Evolutionary conservation across 306 rosid genomes (phyloP).

Genomic region (Cicer bijugum): DNA sequence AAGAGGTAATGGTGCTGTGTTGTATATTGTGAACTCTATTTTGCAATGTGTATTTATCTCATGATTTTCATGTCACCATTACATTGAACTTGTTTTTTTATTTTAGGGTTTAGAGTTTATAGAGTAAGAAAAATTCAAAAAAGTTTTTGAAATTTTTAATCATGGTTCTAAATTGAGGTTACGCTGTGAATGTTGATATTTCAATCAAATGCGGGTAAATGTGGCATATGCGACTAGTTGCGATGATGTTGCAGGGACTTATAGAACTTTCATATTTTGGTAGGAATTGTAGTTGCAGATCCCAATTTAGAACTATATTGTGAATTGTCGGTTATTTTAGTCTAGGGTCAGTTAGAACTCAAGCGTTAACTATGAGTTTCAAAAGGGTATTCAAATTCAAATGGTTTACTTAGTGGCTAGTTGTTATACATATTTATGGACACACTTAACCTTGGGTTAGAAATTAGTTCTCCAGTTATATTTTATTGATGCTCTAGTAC

Average conservation of each 20-base stretch:
- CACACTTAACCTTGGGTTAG: too few species aligned
- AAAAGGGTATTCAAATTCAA: background rate
- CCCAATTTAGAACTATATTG: background rate
- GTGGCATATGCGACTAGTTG: background rate
- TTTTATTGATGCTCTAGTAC: too few species aligned
- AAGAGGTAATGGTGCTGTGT: constrained; percentile 26
- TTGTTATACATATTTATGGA: background rate
- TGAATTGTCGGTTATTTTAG: background rate
- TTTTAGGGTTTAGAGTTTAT: background rate
- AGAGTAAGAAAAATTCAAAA: background rate
- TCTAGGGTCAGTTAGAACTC: background rate
- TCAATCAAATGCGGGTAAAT: background rate
- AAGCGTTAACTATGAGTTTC: background rate
- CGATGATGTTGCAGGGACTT: background rate
- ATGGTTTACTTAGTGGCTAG: background rate
- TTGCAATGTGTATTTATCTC: background rate
- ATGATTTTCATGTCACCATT: too few species aligned
- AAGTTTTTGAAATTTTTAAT: background rate
- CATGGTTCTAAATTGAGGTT: background rate
- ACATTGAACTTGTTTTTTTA: background rate
- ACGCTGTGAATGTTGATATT: background rate
- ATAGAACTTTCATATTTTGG: background rate
- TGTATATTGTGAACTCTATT: too few species aligned
- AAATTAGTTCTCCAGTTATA: too few species aligned
- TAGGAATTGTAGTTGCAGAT: background rate